Evolutionary conservation across 2,329 filamentous ascomycete genomes (phyloP).

Genomic region (Coniochaeta prunicola): DNA sequence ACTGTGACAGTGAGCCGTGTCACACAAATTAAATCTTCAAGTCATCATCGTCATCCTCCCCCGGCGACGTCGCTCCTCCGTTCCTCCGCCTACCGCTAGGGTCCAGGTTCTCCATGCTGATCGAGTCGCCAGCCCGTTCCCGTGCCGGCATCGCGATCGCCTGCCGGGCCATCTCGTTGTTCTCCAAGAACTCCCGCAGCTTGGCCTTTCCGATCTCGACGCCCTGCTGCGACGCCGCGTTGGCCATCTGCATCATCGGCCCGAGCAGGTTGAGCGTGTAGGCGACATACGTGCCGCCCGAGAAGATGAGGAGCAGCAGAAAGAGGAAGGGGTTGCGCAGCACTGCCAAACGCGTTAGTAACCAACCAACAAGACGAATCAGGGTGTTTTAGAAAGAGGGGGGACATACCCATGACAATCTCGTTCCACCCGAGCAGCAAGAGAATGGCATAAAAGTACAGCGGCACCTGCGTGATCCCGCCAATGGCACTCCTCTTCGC

Average conservation of each 20-base stretch:
- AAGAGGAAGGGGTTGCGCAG: slow-evolving; percentile 92
- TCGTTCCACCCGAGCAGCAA: slow-evolving; percentile 98
- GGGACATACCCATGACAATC: slow-evolving; percentile 76
- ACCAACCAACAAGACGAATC: slow-evolving; percentile 3
- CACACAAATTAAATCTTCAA: slow-evolving; percentile 32
- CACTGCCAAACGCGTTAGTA: slow-evolving; percentile 44
- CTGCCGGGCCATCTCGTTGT: slow-evolving; percentile 75
- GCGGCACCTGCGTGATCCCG: slow-evolving; percentile 84
- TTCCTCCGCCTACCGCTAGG: slow-evolving; percentile 47
- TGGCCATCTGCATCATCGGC: slow-evolving; percentile 91
- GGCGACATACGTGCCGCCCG: slow-evolving; percentile 75
- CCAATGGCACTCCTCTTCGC: slow-evolving; percentile 96
- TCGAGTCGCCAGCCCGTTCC: slow-evolving; percentile 34
- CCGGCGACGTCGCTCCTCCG: slow-evolving; percentile 15
- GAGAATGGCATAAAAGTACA: slow-evolving; percentile 89
- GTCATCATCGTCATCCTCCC: slow-evolving; percentile 53
- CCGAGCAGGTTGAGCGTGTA: slow-evolving; percentile 94
- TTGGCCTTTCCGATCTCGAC: slow-evolving; percentile 88
- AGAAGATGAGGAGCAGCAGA: slow-evolving; percentile 73
- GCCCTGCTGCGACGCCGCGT: slow-evolving; percentile 80
- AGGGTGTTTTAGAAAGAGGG: not conserved
- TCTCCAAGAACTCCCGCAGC: slow-evolving; percentile 82
- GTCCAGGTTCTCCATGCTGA: slow-evolving; percentile 55
- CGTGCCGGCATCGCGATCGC: slow-evolving; percentile 67
- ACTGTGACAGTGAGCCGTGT: not conserved